Percentiles rank a stretch among this genome's conserved stretches.
phyloP scores from a whole-genome alignment of 2,329 filamentous ascomycete genomes.

The Dryadomyces quercus-mongolicae region DNA sequence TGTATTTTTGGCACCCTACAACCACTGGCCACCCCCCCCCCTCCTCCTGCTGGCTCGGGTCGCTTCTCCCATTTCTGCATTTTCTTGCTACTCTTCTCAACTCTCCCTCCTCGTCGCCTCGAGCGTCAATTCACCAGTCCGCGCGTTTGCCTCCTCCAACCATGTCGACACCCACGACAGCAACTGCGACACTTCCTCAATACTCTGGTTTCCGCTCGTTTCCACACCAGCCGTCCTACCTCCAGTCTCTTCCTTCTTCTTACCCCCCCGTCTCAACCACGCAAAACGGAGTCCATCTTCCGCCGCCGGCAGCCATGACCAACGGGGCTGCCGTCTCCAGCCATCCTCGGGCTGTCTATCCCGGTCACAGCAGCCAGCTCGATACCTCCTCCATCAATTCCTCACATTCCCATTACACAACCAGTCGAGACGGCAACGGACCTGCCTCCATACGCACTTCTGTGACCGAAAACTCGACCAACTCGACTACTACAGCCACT shows the following conservation, averaged over 20 bases:
- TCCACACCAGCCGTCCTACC: constrained; percentile 30
- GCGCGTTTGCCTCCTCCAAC: background rate
- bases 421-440: constrained; percentile 7
- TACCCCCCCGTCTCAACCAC: constrained; percentile 9
- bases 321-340: constrained; percentile 5
- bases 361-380: background rate
- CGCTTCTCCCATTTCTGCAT: background rate
- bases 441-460: background rate
- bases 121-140: background rate
- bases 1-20: background rate
- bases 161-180: constrained; percentile 77
- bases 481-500: constrained; percentile 4
- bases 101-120: background rate
- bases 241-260: constrained; percentile 20
- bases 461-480: constrained; percentile 13
- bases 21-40: background rate
- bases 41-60: background rate
- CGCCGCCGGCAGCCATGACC: constrained; percentile 3
- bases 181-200: constrained; percentile 59
- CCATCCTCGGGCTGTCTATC: constrained; percentile 1
- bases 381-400: background rate
- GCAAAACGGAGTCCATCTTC: background rate
- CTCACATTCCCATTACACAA: constrained; percentile 18
- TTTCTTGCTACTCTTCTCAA: background rate
- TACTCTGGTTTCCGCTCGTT: constrained; percentile 56